Base-by-base conservation (phyloP, 1,284 basidiomycete species). In the Chalciporus sp. region DNA sequence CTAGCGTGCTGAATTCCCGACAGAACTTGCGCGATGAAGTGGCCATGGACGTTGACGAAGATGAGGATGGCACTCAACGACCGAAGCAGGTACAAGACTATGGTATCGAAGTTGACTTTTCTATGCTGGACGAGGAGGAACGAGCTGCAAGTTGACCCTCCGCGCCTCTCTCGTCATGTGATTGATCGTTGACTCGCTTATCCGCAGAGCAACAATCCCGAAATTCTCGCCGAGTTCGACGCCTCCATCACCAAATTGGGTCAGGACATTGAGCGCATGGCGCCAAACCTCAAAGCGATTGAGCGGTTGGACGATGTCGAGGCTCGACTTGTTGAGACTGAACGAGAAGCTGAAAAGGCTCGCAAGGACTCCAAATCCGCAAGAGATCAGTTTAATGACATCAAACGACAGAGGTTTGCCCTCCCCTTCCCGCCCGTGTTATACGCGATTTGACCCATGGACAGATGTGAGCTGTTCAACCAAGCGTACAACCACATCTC, bases 401-500 rank as follows among this genome's bases (percentile, higher is more conserved):
- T 98, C 58, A 96, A 90, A 75, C 88, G 88, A 69, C 78, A 84
- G 67, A 80, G 95, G 90, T 90, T 53, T 27, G 79, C 69, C 2
- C 6, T 2, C 20, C 33, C 43, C 17, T 50, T 27, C 20, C 46
- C 12, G 8, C 39, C 40, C n/a, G 14, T 2, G 27, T 3, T 4
- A 35, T 46, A 20, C 12, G 31, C 14, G 29, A 49, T 23, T 37
- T 53, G 19, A 45, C 42, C 1, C 47, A 20, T 20, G 42, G 12
- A 29, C 47, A 72, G 86, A 65, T 86, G 83, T 57, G 92, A 98
- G 58, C 72, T 97, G 35, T 99, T 99, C 81, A 95, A 96, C 76
- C 92, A 90, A 63, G 96, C 97, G 0, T 99, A 95, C 76, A 88
- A 88, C 58, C 95, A 99, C 69, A 99, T 99, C 57, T 92, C 94